phyloP scores from a whole-genome alignment of 495 filamentous ascomycete species.

The Neurospora sp. region DNA sequence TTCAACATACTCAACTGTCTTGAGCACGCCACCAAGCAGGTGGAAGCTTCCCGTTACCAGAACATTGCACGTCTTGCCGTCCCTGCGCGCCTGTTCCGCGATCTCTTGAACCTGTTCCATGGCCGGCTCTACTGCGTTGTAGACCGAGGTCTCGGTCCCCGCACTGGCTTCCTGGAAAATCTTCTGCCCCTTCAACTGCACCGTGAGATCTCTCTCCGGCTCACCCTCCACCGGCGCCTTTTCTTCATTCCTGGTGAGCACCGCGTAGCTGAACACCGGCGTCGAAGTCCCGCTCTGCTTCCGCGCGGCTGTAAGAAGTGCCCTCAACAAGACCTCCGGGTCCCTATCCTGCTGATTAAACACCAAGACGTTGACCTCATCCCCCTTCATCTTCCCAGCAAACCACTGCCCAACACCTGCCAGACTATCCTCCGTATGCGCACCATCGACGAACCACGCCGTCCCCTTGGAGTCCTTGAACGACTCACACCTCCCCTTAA shows the following conservation, averaged over 20 bases:
- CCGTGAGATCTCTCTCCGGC: constrained; percentile 20
- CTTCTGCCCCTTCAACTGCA: constrained; percentile 22
- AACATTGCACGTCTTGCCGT: constrained; percentile 17
- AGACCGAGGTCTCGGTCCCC: constrained; percentile 8
- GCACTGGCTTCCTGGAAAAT: constrained; percentile 13
- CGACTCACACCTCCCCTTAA: constrained; percentile 69
- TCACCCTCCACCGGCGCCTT: constrained; percentile 6
- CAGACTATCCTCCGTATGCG: constrained; percentile 80
- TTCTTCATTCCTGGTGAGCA: constrained; percentile 36
- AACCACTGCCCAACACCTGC: constrained; percentile 67
- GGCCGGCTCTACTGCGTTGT: constrained; percentile 20
- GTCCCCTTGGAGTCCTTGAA: constrained; percentile 40
- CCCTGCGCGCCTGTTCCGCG: constrained; percentile 4
- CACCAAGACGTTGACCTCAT: constrained; percentile 45
- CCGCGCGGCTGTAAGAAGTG: constrained; percentile 28
- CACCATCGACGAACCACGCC: constrained; percentile 81
- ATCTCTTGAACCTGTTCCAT: constrained; percentile 16
- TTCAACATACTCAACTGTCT: constrained; percentile 52
- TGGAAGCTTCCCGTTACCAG: constrained; percentile 81
- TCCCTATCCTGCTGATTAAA: constrained; percentile 95
- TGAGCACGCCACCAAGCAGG: constrained; percentile 72
- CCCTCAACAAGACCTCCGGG: constrained; percentile 45
- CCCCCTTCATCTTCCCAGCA: constrained; percentile 24
- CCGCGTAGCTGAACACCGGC: constrained; percentile 22
- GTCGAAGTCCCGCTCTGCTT: neutral